phyloP scores from a whole-genome alignment of 192 early-diverging fungal species.

The Coemansia sp. region DNA sequence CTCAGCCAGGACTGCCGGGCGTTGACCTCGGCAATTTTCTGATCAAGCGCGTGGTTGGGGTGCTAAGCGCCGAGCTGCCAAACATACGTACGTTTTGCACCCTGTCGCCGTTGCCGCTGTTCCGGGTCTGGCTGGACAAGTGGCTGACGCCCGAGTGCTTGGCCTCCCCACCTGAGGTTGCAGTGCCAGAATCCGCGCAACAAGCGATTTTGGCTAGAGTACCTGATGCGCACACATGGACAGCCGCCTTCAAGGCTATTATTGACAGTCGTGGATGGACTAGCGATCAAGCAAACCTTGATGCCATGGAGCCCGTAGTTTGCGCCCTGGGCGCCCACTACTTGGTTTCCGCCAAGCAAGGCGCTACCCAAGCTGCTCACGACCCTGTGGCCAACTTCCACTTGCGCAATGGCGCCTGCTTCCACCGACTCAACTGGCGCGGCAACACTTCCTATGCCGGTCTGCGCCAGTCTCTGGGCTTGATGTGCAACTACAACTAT shows the following conservation, averaged over 20 bases:
- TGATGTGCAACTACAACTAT: conserved; percentile 96
- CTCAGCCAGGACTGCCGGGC: conserved; percentile 79
- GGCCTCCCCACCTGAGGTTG: conserved; percentile 5
- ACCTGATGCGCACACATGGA: conserved; percentile 31
- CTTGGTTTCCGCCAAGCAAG: conserved; percentile 29
- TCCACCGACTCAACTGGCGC: conserved; percentile 84
- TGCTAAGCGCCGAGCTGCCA: conserved; percentile 66
- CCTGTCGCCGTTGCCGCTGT: conserved; percentile 85
- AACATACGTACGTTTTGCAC: conserved; percentile 78
- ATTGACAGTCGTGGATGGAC: conserved; percentile 43
- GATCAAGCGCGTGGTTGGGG: conserved; percentile 84
- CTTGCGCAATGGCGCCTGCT: conserved; percentile 86
- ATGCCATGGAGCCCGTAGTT: conserved; percentile 43
- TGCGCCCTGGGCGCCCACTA: conserved; percentile 42
- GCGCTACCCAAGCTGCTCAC: conserved; percentile 53
- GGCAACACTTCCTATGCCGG: conserved; percentile 81
- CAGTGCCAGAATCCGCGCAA: conserved; percentile 8
- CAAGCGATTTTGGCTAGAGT: conserved; percentile 7
- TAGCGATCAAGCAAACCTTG: conserved; percentile 19
- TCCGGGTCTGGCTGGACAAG: conserved; percentile 72
- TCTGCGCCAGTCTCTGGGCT: conserved; percentile 77
- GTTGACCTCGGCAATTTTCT: conserved; percentile 89
- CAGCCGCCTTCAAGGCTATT: conserved; percentile 30
- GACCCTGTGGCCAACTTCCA: conserved; percentile 98
- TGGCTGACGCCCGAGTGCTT: conserved; percentile 36